These are phyloP conservation scores for Patellifolia procumbens DNA, from an alignment of 179 eudicot genomes.

Conservation along the genomic window DNA sequence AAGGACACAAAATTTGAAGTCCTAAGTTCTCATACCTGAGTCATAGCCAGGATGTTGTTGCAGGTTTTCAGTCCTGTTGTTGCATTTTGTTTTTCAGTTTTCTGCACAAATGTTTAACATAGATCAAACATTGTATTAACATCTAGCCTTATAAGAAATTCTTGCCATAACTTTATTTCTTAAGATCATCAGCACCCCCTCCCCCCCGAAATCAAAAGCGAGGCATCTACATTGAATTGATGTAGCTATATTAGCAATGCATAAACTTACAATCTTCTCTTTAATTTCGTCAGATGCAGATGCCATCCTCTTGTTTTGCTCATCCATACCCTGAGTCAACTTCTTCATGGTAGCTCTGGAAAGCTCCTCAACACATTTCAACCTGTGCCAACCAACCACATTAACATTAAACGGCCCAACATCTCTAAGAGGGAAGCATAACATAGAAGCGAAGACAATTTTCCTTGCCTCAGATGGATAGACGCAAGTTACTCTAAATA, in stretches of 20 bases:
- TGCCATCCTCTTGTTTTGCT: slow-evolving; percentile 74
- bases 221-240: not conserved
- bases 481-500: not conserved
- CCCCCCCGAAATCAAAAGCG: not conserved
- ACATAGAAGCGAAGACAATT: not conserved
- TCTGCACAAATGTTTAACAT: slow-evolving; percentile 48
- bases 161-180: not conserved
- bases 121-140: not conserved
- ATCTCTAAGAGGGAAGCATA: not conserved
- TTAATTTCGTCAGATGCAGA: slow-evolving; percentile 83
- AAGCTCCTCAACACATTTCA: slow-evolving; percentile 78
- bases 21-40: slow-evolving; percentile 54
- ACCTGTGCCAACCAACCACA: slow-evolving; percentile 44
- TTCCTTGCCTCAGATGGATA: not conserved
- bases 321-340: slow-evolving; percentile 89
- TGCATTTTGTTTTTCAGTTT: slow-evolving; percentile 72
- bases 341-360: slow-evolving; percentile 79
- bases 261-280: slow-evolving; percentile 67
- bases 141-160: not conserved
- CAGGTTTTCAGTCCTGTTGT: slow-evolving; percentile 79
- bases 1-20: not conserved
- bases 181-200: too few species aligned
- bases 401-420: slow-evolving; percentile 14
- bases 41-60: slow-evolving; percentile 90
- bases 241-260: not conserved